These are phyloP conservation scores for Aspergillus homomorphus DNA, from an alignment of 495 filamentous ascomycete species.

Conservation along the genomic window DNA sequence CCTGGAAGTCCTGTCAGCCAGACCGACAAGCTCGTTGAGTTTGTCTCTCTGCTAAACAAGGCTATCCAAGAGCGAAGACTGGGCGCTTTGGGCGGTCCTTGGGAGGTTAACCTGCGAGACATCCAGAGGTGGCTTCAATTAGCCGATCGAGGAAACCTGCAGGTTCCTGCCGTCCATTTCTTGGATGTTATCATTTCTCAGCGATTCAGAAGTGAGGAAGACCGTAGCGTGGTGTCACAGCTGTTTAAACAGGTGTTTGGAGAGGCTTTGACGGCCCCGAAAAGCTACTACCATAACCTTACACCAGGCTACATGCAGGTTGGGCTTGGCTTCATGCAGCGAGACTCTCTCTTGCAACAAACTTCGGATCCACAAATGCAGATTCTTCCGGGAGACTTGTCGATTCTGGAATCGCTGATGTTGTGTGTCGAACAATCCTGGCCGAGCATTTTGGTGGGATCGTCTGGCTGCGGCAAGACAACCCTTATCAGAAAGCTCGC, in stretches of 20 bases:
- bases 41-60: slow-evolving; percentile 73
- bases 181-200: slow-evolving; percentile 82
- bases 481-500: slow-evolving; percentile 76
- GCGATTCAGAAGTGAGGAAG: slow-evolving; percentile 71
- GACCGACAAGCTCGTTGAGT: slow-evolving; percentile 65
- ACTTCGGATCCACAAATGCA: slow-evolving; percentile 54
- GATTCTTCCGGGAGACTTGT: slow-evolving; percentile 54
- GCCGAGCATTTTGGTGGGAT: slow-evolving; percentile 83
- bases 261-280: slow-evolving; percentile 28
- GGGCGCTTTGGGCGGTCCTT: slow-evolving; percentile 80
- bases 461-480: slow-evolving; percentile 85
- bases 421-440: slow-evolving; percentile 81
- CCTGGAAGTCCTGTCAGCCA: slow-evolving; percentile 53
- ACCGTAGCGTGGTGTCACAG: slow-evolving; percentile 58
- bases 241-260: slow-evolving; percentile 60
- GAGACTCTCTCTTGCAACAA: slow-evolving; percentile 56
- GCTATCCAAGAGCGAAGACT: slow-evolving; percentile 64
- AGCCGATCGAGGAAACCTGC: slow-evolving; percentile 47
- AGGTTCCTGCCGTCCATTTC: slow-evolving; percentile 63
- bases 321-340: slow-evolving; percentile 66
- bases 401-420: slow-evolving; percentile 78
- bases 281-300: slow-evolving; percentile 61
- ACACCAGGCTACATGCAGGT: slow-evolving; percentile 70
- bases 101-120: slow-evolving; percentile 97
- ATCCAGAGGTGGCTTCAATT: slow-evolving; percentile 85